phyloP scores from a whole-genome alignment of 1,284 basidiomycete genomes.

The Ustilago cynodontis region DNA sequence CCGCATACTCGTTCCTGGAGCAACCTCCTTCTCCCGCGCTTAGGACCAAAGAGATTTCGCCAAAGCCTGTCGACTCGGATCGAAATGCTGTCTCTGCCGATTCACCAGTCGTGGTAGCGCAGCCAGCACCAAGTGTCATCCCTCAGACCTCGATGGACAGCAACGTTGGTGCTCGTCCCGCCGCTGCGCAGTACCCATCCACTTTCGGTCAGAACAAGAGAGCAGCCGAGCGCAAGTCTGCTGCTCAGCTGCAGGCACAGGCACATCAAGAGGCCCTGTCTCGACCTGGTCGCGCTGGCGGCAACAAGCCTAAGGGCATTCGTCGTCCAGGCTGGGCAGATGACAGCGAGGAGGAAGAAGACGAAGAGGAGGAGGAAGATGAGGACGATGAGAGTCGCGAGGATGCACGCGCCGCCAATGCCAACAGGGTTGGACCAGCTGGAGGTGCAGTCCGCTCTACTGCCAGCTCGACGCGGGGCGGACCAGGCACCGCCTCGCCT shows the following conservation, averaged over 20 bases:
- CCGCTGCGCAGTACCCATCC: conserved; percentile 52
- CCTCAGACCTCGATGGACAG: conserved; percentile 16
- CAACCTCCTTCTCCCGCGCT: conserved; percentile 59
- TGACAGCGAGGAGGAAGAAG: conserved; percentile 58
- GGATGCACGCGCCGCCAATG: neutral
- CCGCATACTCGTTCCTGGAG: conserved; percentile 64
- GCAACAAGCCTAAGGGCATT: conserved; percentile 45
- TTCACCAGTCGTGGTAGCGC: neutral
- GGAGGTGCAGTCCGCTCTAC: conserved; percentile 22
- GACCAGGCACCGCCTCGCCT: conserved; percentile 31
- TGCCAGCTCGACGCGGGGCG: conserved; percentile 34
- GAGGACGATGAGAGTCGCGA: conserved; percentile 58
- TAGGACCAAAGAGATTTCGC: conserved; percentile 16
- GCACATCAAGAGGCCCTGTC: conserved; percentile 61
- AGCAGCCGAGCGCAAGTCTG: conserved; percentile 59
- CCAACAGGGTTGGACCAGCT: neutral
- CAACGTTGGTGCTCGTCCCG: conserved; percentile 23
- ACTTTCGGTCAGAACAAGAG: conserved; percentile 63
- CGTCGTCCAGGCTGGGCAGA: conserved; percentile 53
- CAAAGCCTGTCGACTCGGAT: conserved; percentile 15
- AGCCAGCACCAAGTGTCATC: neutral
- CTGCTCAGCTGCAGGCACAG: conserved; percentile 60
- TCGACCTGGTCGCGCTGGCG: conserved; percentile 52
- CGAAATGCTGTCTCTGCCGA: conserved; percentile 16
- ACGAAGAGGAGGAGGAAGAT: conserved; percentile 64